Evolutionary conservation across 768 basidiomycete genomes (phyloP).

Genomic region (Epithele typhae): DNA sequence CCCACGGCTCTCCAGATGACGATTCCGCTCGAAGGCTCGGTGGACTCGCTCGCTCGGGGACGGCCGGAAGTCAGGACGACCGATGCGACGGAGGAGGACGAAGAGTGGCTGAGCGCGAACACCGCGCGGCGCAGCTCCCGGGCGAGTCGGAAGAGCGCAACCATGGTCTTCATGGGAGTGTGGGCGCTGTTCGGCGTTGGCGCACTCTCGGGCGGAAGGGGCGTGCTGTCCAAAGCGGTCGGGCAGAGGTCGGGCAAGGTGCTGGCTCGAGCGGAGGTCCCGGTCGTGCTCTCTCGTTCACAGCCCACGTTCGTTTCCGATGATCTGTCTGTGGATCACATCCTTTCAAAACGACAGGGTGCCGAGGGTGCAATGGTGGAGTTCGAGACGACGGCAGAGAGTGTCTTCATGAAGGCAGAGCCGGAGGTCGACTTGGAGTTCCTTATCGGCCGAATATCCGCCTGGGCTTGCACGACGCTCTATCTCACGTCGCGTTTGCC

Average conservation of each 20-base stretch:
- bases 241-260: constrained; percentile 43
- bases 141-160: constrained; percentile 64
- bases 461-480: constrained; percentile 90
- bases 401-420: constrained; percentile 17
- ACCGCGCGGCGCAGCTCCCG: constrained; percentile 40
- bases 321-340: not conserved
- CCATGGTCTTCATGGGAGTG: constrained; percentile 76
- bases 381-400: not conserved
- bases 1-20: constrained; percentile 30
- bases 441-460: constrained; percentile 83
- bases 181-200: constrained; percentile 74
- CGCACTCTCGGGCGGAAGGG: constrained; percentile 34
- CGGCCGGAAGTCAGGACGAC: constrained; percentile 38
- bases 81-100: constrained; percentile 21
- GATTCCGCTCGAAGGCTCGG: constrained; percentile 19
- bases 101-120: constrained; percentile 16
- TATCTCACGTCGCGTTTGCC: constrained; percentile 93
- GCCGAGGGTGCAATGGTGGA: constrained; percentile 1
- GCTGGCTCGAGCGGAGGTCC: constrained; percentile 26
- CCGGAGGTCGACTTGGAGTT: constrained; percentile 40
- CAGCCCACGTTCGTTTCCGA: not conserved
- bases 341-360: constrained; percentile 1
- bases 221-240: constrained; percentile 23
- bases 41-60: constrained; percentile 34
- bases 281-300: not conserved